Percentiles rank a stretch among this genome's conserved stretches.
phyloP scores from a whole-genome alignment of 257 asterid genomes.

The Solanum lycopersicoides region DNA sequence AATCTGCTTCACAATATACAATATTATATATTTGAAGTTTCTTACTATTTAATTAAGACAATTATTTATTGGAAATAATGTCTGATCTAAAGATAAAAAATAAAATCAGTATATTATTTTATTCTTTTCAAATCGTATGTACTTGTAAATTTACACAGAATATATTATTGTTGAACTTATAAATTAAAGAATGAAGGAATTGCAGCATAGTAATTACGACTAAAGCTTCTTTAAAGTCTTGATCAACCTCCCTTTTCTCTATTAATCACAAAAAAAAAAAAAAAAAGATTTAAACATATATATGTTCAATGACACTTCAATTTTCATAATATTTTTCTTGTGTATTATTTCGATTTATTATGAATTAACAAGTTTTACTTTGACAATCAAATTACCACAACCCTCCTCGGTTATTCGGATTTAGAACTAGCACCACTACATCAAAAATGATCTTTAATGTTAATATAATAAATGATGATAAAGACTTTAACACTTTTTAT shows the following conservation, averaged over 20 bases:
- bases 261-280: neutral
- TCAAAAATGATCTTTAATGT: no score
- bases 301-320: neutral
- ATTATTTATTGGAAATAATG: neutral
- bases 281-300: neutral
- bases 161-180: neutral
- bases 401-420: neutral
- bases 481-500: no score
- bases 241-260: neutral
- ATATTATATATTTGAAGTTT: neutral
- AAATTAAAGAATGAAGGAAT: no score
- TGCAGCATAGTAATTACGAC: no score
- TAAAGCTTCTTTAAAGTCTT: neutral
- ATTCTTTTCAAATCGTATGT: neutral
- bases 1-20: neutral
- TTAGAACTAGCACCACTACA: neutral
- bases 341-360: neutral
- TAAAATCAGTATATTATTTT: neutral
- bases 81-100: neutral
- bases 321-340: neutral
- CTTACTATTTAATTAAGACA: neutral
- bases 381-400: neutral
- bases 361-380: neutral
- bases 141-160: neutral
- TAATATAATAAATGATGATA: accelerated